Base-by-base conservation (phyloP, 148 eudicot species). In the Selenicereus undatus region DNA sequence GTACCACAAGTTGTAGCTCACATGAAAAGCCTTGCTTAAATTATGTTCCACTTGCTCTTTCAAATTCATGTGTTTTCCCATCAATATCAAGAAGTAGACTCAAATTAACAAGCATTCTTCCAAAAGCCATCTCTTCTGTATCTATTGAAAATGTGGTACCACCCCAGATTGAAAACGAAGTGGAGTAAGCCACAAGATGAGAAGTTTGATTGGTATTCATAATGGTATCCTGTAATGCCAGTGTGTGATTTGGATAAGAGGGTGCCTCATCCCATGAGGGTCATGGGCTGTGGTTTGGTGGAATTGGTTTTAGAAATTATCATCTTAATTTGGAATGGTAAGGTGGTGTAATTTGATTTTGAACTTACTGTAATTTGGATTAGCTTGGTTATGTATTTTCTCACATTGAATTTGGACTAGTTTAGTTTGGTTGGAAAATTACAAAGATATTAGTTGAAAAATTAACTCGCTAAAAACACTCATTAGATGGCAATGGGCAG, bases 221-320 rank as follows among this genome's bases (percentile, higher is more conserved):
- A 91, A 18, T 91, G 95, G 93, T 91, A 91, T 78, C 95, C 93
- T 6, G 66, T 91, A 27, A 87, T 86, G 85, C 90, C 93, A 0
- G 86, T 86, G 1, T 86, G 90, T 79, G 95, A 91, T 62, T 85
- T 91, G 18, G 95, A 90, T 83, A 90, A 89, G 85, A 88, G 92
- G 75, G 83, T 82, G 76, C 95, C 91, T 12, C 91, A 80, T 77
- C 91, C 81, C 11, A 91, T 88, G 79, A 88, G 70, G 62, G 90
- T 91, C 65, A 48, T 91, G 77, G 93, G 78, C 90, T 11, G 93
- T 90, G 86, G 88, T 90, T 39, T 90, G 93, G 95, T 91, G 93
- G 95, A 91, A 90, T 51, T 84, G 76, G 77, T n/a, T n/a, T n/a
- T n/a, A n/a, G n/a, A n/a, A n/a, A n/a, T n/a, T n/a, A n/a, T n/a